Evolutionary conservation across 2,329 filamentous ascomycete genomes (phyloP), one percentile per base, ranked within the genome.

Genomic region (Clonostachys rhizophaga): DNA sequence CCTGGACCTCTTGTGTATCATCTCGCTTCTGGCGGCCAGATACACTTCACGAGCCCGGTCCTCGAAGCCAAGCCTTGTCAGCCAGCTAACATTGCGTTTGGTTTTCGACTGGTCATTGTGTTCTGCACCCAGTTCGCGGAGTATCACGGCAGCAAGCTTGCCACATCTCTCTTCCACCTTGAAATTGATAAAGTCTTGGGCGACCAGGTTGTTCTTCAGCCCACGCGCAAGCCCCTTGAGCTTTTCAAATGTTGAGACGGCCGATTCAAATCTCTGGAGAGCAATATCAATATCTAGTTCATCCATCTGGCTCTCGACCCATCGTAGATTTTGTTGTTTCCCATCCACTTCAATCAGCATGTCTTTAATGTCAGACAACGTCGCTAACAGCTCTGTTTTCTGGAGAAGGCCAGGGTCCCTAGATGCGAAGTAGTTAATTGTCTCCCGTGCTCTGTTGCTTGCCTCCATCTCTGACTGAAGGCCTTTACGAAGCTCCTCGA

Each of bases 211-310:
- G 59, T 86, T 88, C 67, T 91, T 92, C 35, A 97, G 78, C 2
- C 86, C 83, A 51, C 86, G 83, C 1, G 88, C 87, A 20, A 97
- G 75, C 41, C 79, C 80, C 56, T 91, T 87, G 37, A 99, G 76
- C 59, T 89, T 90, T 65, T 97, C 94, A 2, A 96, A 87, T 33
- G 86, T 82, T 6, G 78, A 76, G 1, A 97, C 94, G 0, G 94
- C 88, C 17, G 85, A 80, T 57, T 96, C 91, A 54, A 96, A 94
- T 40, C 82, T 80, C 62, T 97, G 92, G 44, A 96, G 76, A 0
- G 94, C 92, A 58, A 99, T 91, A 57, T 95, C 87, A 57, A 97
- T 97, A 60, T 99, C 94, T 6, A 99, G 80, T 60, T 95, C 90
- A 61, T 99, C 94, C 65, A 99, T 88, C 67, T 97, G 90, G 45